Base-by-base conservation (phyloP, 768 basidiomycete species). In the Neoboletus magnificus region DNA sequence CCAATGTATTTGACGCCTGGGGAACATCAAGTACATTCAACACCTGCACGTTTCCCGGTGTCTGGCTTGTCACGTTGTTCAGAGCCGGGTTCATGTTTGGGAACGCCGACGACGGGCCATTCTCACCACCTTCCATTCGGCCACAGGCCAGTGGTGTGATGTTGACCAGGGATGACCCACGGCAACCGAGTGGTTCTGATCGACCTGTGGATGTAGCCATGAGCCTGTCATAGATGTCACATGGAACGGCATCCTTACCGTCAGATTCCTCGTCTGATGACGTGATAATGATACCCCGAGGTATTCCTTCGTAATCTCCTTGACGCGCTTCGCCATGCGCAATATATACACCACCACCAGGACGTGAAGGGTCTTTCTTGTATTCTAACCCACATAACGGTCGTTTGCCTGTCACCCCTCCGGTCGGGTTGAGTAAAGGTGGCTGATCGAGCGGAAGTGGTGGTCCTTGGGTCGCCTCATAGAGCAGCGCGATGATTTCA, bases 381-480 rank as follows among this genome's bases (percentile, higher is more conserved):
- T 90, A 96, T 58, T 85, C 79, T 50, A 94, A 72, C 42, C 78
- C 77, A 23, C 67, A 71, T 5, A 80, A 64, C 6, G 79, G 81
- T 59, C 78, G 80, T 48, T 73, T 81, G 35, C 75, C 83, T 55
- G 82, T 84, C 16, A 85, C 81, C 20, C 83, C 85, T 29, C 87
- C 86, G 1, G 91, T 88, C 4, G 94, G 93, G 67, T 93, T 94
- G 54, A 93, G 77, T 16, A 81, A 76, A 11, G 86, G 83, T 0
- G 78, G 70, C 51, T 83, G 77, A 62, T 84, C 81, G 50, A 84
- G 71, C 66, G 73, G 71, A 18, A 70, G 79, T n/a, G 74, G 72
- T 7, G 78, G 75, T n/a, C 87, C 87, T 69, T 91, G 88, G n/a
- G 95, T 96, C 13, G 94, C 92, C 73, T 95, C 93, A 70, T 92